Evolutionary conservation across 306 rosid genomes (phyloP), one percentile per base, ranked within the genome.

Genomic region (Fragaria iinumae): DNA sequence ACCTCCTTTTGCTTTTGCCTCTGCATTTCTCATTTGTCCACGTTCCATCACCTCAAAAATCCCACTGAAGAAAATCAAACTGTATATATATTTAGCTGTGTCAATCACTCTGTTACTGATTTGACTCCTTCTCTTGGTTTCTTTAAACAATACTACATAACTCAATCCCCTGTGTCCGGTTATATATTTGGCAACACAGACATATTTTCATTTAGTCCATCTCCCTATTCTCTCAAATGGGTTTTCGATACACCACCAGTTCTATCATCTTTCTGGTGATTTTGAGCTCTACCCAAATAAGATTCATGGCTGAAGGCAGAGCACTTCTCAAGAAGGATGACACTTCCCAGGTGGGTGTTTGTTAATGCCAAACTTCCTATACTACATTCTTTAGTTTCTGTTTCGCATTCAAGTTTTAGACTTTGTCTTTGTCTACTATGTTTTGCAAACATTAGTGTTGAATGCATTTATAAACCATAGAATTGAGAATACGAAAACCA

Each of bases 11-110:
- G 79, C 81, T 80, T 76, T 76, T 73, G 52, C 78, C 73, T 73
- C 83, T 89, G 86, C 84, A 78, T 77, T 85, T 86, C 91, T 89
- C 79, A 77, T 87, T 86, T 89, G 91, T 86, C 97, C 80, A 76
- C 88, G 91, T 83, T 89, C 88, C 83, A 80, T 88, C 97, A 78
- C 88, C 85, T 88, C 91, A 80, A 67, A 81, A 69, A 77, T 82
- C 82, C 72, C 77, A 49, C 53, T 43, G 76, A 83, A 41, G 38
- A 70, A 52, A 71, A 23, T 63, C 43, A 29, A 64, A 79, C 49
- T 73, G 76, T 65, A 75, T 50, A 72, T 80, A 59, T 59, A 59
- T 67, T 34, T 16, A 32, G 45, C 45, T 18, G 45, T 38, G 70
- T 38, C 70, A 65, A 34, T 65, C 47, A 65, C 10, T 38, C 70